Evolutionary conservation across 2,329 filamentous ascomycete species (phyloP), one percentile per base, ranked within the genome.

Genomic region (Sarocladium brachiariae): DNA sequence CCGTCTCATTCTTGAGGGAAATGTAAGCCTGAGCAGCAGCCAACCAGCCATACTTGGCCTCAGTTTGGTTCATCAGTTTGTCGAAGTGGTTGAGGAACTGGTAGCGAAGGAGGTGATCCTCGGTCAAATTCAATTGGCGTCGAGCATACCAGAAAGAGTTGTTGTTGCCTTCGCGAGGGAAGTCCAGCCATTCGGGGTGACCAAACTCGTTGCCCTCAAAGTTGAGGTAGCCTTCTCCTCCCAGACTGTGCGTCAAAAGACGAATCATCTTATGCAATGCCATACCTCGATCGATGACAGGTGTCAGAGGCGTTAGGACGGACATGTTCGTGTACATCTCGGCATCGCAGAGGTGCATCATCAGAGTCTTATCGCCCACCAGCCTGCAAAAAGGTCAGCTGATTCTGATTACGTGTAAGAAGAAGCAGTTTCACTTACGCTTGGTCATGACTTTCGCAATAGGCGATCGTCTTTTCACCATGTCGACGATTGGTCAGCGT

Each of bases 311-410:
- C 0, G 86, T 84, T 21, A 97, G 70, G 0, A 73, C 77, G 1
- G 93, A 97, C 93, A 99, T 99, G 74, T 99, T 85, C 23, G 92
- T 96, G 73, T 99, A 99, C 76, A 99, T 81, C 66, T 99, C 84
- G 16, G 92, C 91, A 66, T 99, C 93, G 66, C 91, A 96, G 45
- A 99, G 85, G 80, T 95, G 95, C 86, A 99, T 95, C 77, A 99
- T 89, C 41, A 99, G 75, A 0, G 89, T 87, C 71, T 99, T 99
- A 73, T 99, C 93, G 37, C 93, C 93, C 30, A 99, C 93, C 43
- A 99, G 80, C 2, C 89, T 95, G 59, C 14, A 35, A 4, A 18
- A 37, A 14, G 65, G 54, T 57, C 35, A 53, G 34, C 30, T 21
- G 10, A 51, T 66, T 56, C 21, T 3, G 13, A 18, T 31, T n/a